Base-by-base conservation (phyloP, 148 eudicot genomes). In the Camellia japonica region DNA sequence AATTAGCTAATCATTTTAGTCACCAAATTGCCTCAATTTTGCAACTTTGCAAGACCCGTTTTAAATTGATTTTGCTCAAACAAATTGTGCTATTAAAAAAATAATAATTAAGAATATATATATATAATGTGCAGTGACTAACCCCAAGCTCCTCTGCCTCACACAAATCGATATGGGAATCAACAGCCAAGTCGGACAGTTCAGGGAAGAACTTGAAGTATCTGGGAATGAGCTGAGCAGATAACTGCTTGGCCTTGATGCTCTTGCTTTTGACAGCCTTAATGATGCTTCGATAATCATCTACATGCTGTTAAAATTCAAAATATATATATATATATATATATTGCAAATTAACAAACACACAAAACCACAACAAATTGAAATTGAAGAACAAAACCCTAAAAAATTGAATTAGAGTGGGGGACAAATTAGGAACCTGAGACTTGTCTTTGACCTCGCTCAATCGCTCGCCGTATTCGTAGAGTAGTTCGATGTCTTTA, bases 81-180 rank as follows among this genome's bases (percentile, higher is more conserved):
- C 15, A 59, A 59, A 59, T 12, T 8, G 59, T 59, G 18, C 9
- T 19, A 3, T 3, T 63, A 38, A 6, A 63, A 63, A 63, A 59
- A 64, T 2, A 20, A 16, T 2, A 70, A 15, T 4, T 20, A 38
- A 46, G 9, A 1, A 68, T 38, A 41, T 68, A 41, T 61, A 6
- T 59, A 38, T 6, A 2, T 19, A 9, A n/a, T 10, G 4, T 7
- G 66, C 72, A 66, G 38, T 23, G 3, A 84, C 97, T 85, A 59
- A 95, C 99, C 97, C 97, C 99, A 30, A 95, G 93, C 68, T 93
- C 99, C 6, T 95, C 97, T 20, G 87, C 97, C 82, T 95, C 99
- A 43, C 99, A 95, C 82, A 95, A 89, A 88, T 95, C 97, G 23
- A 92, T 88, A 82, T 92, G 97, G 20, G 93, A 90, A 73, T 95